These are phyloP conservation scores for Geopyxis carbonaria DNA, from an alignment of 495 filamentous ascomycete genomes.

Conservation along the genomic window DNA sequence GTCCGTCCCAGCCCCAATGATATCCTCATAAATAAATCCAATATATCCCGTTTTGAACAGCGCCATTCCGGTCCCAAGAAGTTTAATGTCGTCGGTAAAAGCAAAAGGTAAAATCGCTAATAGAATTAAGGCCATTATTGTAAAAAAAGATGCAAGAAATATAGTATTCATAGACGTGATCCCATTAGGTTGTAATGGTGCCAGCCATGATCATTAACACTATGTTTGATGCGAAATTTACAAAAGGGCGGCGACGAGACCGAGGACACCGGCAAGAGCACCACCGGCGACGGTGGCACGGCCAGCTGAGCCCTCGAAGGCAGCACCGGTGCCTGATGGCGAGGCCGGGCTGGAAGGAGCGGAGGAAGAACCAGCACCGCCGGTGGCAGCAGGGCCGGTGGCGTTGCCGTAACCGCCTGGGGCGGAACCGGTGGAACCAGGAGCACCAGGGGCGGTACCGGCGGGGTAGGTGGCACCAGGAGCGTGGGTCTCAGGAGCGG, in stretches of 20 bases:
- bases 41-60: no score
- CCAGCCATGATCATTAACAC: no score
- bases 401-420: slow-evolving; percentile 16
- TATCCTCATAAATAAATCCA: no score
- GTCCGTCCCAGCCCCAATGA: no score
- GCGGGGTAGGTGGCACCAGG: slow-evolving; percentile 2
- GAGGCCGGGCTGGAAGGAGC: slow-evolving; percentile 19
- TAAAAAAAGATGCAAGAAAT: no score
- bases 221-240: slow-evolving; percentile 46
- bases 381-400: slow-evolving; percentile 14
- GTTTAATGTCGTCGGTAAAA: no score
- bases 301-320: slow-evolving; percentile 28
- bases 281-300: slow-evolving; percentile 49
- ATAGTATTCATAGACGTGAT: no score
- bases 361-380: slow-evolving; percentile 14
- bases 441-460: slow-evolving; percentile 16
- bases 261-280: slow-evolving; percentile 54
- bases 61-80: no score
- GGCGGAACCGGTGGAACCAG: slow-evolving; percentile 11
- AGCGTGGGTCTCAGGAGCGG: neutral
- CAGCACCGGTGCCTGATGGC: slow-evolving; percentile 20
- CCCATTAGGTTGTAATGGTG: no score
- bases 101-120: no score
- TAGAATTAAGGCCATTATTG: no score
- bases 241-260: slow-evolving; percentile 54